Conservation (phyloP, 371 early-diverging fungal species). For the Chytridium lagenaria region DNA sequence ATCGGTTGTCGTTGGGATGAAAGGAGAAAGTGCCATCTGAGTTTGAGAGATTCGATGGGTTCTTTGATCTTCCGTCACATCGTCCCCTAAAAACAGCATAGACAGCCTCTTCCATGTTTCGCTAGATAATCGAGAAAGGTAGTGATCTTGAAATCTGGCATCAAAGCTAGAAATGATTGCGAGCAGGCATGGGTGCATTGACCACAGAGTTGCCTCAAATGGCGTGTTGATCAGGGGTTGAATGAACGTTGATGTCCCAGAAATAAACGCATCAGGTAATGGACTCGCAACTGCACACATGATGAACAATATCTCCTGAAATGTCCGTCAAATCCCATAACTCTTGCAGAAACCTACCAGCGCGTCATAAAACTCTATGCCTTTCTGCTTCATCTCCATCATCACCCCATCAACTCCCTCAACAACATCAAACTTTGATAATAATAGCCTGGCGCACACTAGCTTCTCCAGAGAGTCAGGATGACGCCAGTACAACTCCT, state of each 20-base stretch:
- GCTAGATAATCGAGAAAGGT: background rate
- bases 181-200: conserved; percentile 1
- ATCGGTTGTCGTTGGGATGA: no score
- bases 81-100: background rate
- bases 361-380: background rate
- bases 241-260: no score
- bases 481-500: background rate
- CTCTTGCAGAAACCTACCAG: background rate
- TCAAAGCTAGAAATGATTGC: background rate
- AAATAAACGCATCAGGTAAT: no score
- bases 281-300: no score
- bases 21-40: background rate
- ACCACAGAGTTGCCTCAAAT: background rate
- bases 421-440: background rate
- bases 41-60: background rate
- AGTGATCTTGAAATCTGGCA: background rate
- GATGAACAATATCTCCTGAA: background rate
- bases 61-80: background rate
- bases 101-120: background rate
- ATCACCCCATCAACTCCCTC: background rate
- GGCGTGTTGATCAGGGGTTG: conserved; percentile 7
- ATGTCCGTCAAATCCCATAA: no score
- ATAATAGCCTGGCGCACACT: background rate
- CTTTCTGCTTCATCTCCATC: background rate
- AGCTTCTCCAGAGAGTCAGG: background rate